Base-by-base conservation (phyloP, 1,284 basidiomycete species). In the Melampsora medusae region DNA sequence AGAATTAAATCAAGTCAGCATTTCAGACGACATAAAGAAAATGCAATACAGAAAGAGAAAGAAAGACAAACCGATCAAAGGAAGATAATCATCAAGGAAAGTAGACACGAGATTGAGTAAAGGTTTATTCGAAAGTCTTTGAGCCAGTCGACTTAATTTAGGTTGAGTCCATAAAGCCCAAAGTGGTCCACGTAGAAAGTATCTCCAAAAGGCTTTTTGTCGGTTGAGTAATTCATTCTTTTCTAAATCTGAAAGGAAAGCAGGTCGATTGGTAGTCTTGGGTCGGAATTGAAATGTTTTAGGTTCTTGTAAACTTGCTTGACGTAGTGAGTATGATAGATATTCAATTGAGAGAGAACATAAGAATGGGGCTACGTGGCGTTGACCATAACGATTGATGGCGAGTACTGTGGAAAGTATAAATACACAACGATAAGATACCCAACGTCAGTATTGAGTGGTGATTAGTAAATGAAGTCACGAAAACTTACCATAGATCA, bases 101-200 rank as follows among this genome's bases (percentile, higher is more conserved):
- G 89, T 89, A 74, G 92, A 88, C 42, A 93, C 84, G 67, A 96
- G 81, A 33, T 90, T 89, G 33, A 97, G 80, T 49, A 96, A 77
- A 31, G 93, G 92, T 68, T 87, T 86, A 77, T 86, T 85, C 22
- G 89, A 86, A 31, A 90, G 87, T 61, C 83, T 84, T 64, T 87
- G 84, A 19, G 79, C 87, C 81, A 91, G 82, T 12, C 85, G 84
- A 82, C 90, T 87, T 79, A 93, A 81, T 85, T 93, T 91, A 66
- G 92, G 91, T 89, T 89, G 86, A 48, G 94, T 96, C 85, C 89
- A 95, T 3, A 87, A 86, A 78, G 91, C 85, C 95, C 95, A 98
- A 73, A 95, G 88, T 4, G 91, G 90, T 33, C 93, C 94, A 49
- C 92, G 89, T 78, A 97, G 85, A 67, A 97, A 86, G 83, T 95